Base-by-base conservation (phyloP, 805 yeast genomes). In the Helenozyma baotianmanensis region DNA sequence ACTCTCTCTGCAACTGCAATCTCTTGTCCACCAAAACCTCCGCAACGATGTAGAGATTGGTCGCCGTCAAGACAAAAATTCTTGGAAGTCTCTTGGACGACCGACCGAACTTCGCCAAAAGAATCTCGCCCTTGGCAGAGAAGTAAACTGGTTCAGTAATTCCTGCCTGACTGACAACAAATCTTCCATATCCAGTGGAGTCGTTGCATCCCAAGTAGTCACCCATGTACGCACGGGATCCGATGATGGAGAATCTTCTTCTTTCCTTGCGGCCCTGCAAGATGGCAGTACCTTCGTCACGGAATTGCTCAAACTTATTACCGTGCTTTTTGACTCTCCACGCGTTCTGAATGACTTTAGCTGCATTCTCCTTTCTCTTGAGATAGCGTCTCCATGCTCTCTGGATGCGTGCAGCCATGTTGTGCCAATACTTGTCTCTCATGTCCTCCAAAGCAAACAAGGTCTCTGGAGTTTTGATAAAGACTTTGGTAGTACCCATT, bases 351-450 rank as follows among this genome's bases (percentile, higher is more conserved):
- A 87, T 77, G 33, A 70, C 73, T 38, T 74, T 77, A 2, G 96
- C 97, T 15, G 95, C 88, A 50, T 86, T 95, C 36, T 80, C 82
- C 63, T 89, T 80, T 53, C 85, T 73, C 58, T 78, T 80, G 41
- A 80, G 64, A 54, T 82, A 85, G 49, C 85, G 71, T 66, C 98
- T 76, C 85, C 97, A 88, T 3, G 98, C 97, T 45, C 97, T 77
- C 68, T 92, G 99, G 48, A 92, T 90, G 50, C 95, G 78, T 3
- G 95, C 89, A 4, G 98, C 98, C 95, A 92, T 92, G 48, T 85
- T 86, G 53, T 87, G 90, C 97, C 98, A 92, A 56, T 88, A 92
- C 64, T 80, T 83, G 51, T 92, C 99, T 58, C 97, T 77, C 90
- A 90, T 79, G 49, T 86, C 90, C 62, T 92, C 99, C 37, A 92